Evolutionary conservation across 108 stramenopile genomes (phyloP), one percentile per base, ranked within the genome.

Genomic region (Cylindrotheca closterium): DNA sequence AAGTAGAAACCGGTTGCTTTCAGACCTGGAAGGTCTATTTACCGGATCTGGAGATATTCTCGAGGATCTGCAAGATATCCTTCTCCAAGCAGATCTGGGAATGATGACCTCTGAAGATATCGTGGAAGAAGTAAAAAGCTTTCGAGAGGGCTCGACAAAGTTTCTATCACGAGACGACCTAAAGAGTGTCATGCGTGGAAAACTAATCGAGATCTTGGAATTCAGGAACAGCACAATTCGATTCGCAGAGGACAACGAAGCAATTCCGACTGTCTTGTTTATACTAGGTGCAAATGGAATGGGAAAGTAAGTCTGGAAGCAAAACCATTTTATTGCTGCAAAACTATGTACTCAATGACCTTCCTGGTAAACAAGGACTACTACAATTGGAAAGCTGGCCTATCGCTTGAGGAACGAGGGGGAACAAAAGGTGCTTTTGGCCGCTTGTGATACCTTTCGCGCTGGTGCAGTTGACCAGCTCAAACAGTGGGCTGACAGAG

Each of bases 391-490:
- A n/a, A 98, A 98, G 82, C 60, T 96, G 25, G 96, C 97, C 5
- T 64, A 87, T 70, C 86, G 95, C 19, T 65, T 98, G 3, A 55
- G 73, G 30, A 68, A 64, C 12, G 94, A 96, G 51, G 85, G 89
- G 4, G 78, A 83, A n/a, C 85, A 88, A 65, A 93, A 80, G 23
- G 94, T 96, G 15, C 64, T 96, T 25, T 19, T 98, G 47, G 95
- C 94, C 2, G 96, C 96, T 18, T 95, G 94, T 59, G 96, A 98
- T 79, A 98, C 97, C 23, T 98, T 95, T 63, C 90, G 97, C 23
- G 97, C 97, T 2, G 97, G 94, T 21, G 97, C 97, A 18, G 96
- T 96, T 1, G 93, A 93, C 24, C 97, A 98, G 66, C 72, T 98
- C 33, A 82, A 92, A 51, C 84, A 83, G 58, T 98, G 97, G 97